Evolutionary conservation across 164 flowering plant species (phyloP), one percentile per base, ranked within the genome.

Genomic region (Euptelea pleiosperma): DNA sequence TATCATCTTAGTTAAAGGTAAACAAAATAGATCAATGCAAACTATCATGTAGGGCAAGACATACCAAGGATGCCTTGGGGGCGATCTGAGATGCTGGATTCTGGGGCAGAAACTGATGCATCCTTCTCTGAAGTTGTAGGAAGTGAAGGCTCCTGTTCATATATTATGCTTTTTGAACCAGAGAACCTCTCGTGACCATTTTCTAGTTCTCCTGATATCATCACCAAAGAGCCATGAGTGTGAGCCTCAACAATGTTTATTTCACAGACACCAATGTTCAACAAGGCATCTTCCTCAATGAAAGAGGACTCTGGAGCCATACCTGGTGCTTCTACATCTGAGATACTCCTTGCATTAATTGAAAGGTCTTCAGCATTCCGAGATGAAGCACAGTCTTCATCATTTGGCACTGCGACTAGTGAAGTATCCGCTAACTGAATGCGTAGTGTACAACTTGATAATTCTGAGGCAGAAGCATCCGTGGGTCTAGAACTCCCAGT

Each of bases 31-130:
- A 25, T 4, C 15, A 29, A 52, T 14, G 8, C 10, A 44, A 45
- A 43, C 10, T 7, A 48, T 0, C 18, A 19, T 43, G 33, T 15
- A 57, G 22, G 29, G 25, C 28, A 37, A 33, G 24, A 55, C 70
- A 52, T 79, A 89, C 91, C 88, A 48, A 64, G 62, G 39, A 70
- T 69, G 59, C 62, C 70, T 70, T 68, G 58, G 21, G 49, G 51
- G 66, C 52, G 58, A 73, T 68, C 73, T 24, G 70, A 52, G 40
- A 49, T 35, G 31, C 73, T 67, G 46, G 60, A 28, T 24, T 81
- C 82, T 33, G 61, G 42, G 60, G 58, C 66, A 58, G 79, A 45
- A 66, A 61, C 24, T 35, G 59, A 6, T 31, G 36, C 19, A 61
- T 60, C 76, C 58, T 41, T 62, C 42, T 77, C 76, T 21, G 66